Percentiles rank a stretch among this genome's conserved stretches.
Evolutionary conservation across 106 monocot species (phyloP).

Genomic region (Chionographis japonica): DNA sequence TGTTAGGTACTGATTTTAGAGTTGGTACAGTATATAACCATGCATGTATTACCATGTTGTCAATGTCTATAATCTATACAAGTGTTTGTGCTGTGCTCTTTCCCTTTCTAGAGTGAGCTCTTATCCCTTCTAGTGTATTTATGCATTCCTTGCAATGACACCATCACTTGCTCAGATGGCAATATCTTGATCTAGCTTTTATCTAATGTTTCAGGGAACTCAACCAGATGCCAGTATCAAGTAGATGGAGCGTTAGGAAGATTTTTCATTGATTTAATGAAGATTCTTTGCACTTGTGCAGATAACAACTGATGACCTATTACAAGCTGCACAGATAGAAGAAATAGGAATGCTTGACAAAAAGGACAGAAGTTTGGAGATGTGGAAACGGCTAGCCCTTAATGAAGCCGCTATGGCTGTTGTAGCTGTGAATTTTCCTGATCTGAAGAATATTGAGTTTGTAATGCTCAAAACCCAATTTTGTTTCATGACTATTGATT

Average conservation of each 20-base stretch:
- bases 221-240: not conserved
- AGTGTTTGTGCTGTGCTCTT: too few relatives aligned
- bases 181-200: too few relatives aligned
- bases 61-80: too few relatives aligned
- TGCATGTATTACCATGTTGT: too few relatives aligned
- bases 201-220: not conserved
- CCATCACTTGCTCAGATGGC: too few relatives aligned
- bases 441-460: slow-evolving; percentile 85
- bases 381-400: slow-evolving; percentile 78
- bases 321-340: slow-evolving; percentile 96
- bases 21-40: too few relatives aligned
- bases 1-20: too few relatives aligned
- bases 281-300: slow-evolving; percentile 16
- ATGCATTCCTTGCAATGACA: too few relatives aligned
- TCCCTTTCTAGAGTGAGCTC: too few relatives aligned
- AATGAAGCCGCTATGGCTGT: slow-evolving; percentile 95
- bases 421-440: slow-evolving; percentile 81
- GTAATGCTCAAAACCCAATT: slow-evolving; percentile 25
- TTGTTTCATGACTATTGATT: not conserved
- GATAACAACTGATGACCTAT: slow-evolving; percentile 84
- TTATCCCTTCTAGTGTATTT: too few relatives aligned
- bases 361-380: slow-evolving; percentile 71
- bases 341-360: slow-evolving; percentile 90
- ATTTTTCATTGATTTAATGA: not conserved
- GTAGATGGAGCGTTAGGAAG: not conserved